phyloP scores from a whole-genome alignment of 805 yeast species.

The Spathaspora boniae region DNA sequence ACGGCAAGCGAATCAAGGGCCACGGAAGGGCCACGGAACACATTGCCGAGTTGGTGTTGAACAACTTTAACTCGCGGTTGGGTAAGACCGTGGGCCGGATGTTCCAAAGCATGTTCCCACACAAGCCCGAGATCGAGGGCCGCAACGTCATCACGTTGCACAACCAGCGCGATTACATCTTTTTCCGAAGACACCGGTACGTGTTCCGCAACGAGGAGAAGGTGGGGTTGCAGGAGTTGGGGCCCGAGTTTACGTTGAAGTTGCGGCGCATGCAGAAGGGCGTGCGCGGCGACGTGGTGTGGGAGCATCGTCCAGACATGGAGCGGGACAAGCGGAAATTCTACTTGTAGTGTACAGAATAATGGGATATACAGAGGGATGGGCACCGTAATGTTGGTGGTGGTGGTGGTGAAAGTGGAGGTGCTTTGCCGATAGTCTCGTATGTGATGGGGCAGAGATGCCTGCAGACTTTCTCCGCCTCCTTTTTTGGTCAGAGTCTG shows the following conservation, averaged over 20 bases:
- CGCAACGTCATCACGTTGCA: constrained; percentile 94
- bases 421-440: too few species aligned
- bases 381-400: not conserved
- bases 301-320: constrained; percentile 97
- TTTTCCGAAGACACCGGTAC: constrained; percentile 93
- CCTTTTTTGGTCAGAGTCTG: too few species aligned
- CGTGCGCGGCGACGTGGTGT: constrained; percentile 83
- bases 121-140: constrained; percentile 89
- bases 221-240: constrained; percentile 93
- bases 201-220: constrained; percentile 84
- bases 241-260: constrained; percentile 93
- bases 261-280: constrained; percentile 89
- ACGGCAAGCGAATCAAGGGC: constrained; percentile 72
- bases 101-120: constrained; percentile 91
- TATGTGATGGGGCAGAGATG: too few species aligned
- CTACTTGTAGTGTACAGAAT: constrained; percentile 48
- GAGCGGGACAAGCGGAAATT: constrained; percentile 94
- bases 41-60: constrained; percentile 85
- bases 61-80: constrained; percentile 87
- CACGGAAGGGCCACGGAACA: constrained; percentile 92
- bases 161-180: constrained; percentile 93
- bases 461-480: too few species aligned
- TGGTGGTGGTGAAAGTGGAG: too few species aligned
- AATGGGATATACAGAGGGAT: not conserved
- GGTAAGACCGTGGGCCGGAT: constrained; percentile 92